phyloP scores from a whole-genome alignment of 139 green algal genomes.

The Auxenochlorella pyrenoidosa region DNA sequence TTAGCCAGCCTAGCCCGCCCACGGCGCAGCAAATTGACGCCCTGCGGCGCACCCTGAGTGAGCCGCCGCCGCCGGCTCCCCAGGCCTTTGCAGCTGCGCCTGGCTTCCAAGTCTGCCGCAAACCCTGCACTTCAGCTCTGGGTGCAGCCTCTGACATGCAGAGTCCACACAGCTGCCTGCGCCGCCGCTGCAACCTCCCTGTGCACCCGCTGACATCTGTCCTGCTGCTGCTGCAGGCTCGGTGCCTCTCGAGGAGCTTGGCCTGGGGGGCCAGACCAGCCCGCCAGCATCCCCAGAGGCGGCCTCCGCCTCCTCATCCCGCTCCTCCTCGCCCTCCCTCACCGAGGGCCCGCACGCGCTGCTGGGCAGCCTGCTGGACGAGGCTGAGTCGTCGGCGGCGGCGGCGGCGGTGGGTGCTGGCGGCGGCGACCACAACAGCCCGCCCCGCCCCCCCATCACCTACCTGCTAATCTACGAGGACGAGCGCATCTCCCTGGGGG shows the following conservation, averaged over 20 bases:
- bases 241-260: constrained; percentile 46
- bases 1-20: constrained; percentile 3
- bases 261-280: constrained; percentile 13
- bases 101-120: background rate
- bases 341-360: background rate
- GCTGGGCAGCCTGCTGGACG: background rate
- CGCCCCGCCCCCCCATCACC: constrained; percentile 63
- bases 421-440: no score
- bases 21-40: constrained; percentile 6
- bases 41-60: constrained; percentile 37
- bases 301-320: background rate
- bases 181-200: background rate
- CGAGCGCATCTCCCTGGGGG: constrained; percentile 76
- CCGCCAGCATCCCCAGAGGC: background rate
- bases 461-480: constrained; percentile 92
- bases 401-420: no score
- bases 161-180: background rate
- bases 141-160: background rate
- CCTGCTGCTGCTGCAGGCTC: background rate
- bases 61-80: background rate
- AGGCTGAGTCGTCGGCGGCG: background rate
- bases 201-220: background rate
- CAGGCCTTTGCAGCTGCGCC: background rate
- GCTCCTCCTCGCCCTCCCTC: constrained; percentile 1
- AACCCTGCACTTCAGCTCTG: background rate